phyloP scores from a whole-genome alignment of 225 moss, liverwort and hornwort genomes.

The Ulota crispa region DNA sequence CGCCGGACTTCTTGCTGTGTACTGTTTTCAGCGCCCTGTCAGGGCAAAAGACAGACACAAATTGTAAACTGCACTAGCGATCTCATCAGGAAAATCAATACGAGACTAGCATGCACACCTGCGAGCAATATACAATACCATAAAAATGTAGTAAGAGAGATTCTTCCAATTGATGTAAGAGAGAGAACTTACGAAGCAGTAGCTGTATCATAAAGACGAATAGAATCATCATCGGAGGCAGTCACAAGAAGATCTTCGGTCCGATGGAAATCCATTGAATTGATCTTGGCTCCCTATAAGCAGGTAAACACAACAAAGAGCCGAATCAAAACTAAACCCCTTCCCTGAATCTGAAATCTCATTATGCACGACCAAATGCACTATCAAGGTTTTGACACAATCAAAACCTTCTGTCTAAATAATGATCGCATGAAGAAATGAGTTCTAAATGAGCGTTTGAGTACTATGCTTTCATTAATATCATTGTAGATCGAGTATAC shows the following conservation, averaged over 20 bases:
- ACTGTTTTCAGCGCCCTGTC: slow-evolving; percentile 93
- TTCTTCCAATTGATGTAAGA: slow-evolving; percentile 6
- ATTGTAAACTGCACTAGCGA: slow-evolving; percentile 8
- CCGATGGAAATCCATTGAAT: slow-evolving; percentile 91
- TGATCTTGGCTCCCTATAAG: slow-evolving; percentile 71
- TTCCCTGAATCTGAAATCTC: neutral
- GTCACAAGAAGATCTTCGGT: slow-evolving; percentile 95
- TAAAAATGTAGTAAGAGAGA: neutral
- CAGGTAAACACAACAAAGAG: slow-evolving; percentile 8
- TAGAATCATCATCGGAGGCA: slow-evolving; percentile 92
- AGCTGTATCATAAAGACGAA: slow-evolving; percentile 82
- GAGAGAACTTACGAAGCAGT: slow-evolving; percentile 65
- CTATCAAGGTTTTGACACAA: neutral
- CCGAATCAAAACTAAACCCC: slow-evolving; percentile 6
- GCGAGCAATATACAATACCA: slow-evolving; percentile 4
- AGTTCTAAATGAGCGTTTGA: neutral
- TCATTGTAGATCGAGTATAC: neutral
- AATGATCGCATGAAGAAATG: neutral
- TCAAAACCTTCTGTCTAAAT: neutral
- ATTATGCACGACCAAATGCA: slow-evolving; percentile 5
- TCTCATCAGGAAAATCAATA: slow-evolving; percentile 7
- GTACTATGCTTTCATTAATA: neutral
- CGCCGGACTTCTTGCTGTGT: slow-evolving; percentile 98
- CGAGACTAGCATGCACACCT: neutral
- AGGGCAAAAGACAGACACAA: slow-evolving; percentile 6